A percentile compares a stretch with the other conserved stretches of the same genome.
Evolutionary conservation across 108 stramenopile species (phyloP).

Genomic region (Fragilariopsis cylindrus): DNA sequence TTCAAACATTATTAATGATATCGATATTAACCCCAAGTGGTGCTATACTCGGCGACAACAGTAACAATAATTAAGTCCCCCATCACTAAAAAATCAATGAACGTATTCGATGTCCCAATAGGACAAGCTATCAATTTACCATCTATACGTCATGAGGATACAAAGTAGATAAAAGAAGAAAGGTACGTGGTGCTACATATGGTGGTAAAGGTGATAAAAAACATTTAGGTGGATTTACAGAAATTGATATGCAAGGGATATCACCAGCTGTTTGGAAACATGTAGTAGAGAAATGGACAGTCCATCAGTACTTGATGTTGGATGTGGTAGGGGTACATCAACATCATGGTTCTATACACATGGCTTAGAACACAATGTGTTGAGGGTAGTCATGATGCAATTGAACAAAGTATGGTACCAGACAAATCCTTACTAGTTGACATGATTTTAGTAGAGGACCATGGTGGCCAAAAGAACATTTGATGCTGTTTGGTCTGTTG

Average conservation of each 20-base stretch:
- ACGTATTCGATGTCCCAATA: neutral
- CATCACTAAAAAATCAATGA: neutral
- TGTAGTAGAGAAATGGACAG: conserved; percentile 46
- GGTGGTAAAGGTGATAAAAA: conserved; percentile 71
- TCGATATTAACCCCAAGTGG: too few species aligned
- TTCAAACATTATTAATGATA: too few species aligned
- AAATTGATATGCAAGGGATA: conserved; percentile 52
- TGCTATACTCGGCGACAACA: too few species aligned
- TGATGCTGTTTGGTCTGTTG: conserved; percentile 84
- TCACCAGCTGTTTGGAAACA: conserved; percentile 57
- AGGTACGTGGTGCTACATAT: conserved; percentile 24
- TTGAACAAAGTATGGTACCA: conserved; percentile 58
- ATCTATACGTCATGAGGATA: conserved; percentile 1
- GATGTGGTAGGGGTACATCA: conserved; percentile 75
- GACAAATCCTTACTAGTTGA: conserved; percentile 30
- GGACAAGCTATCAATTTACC: conserved; percentile 7
- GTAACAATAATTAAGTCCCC: too few species aligned
- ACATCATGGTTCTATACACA: conserved; percentile 71
- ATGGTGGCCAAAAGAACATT: conserved; percentile 85
- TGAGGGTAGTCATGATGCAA: conserved; percentile 82
- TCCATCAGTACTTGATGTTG: conserved; percentile 80
- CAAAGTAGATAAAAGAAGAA: neutral
- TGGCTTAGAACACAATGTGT: conserved; percentile 63
- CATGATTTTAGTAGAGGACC: conserved; percentile 80
- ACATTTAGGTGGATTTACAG: conserved; percentile 83